Base-by-base conservation (phyloP, 179 eudicot species). In the Corrigiola litoralis region DNA sequence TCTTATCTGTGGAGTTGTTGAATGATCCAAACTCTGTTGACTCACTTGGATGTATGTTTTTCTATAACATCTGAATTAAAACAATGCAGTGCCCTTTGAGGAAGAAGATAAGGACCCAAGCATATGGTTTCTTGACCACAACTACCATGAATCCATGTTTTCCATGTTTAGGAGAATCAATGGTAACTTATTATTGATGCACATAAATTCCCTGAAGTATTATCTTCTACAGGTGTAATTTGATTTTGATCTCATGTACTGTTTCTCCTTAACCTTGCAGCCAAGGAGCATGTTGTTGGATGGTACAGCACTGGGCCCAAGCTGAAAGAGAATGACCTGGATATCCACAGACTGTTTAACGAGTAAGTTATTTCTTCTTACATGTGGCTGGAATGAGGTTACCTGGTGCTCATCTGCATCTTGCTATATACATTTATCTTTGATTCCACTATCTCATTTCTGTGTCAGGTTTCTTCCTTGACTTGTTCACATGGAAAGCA, bases 271-370 rank as follows among this genome's bases (percentile, higher is more conserved):
- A 4, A 23, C 29, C 63, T 76, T 58, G n/a, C 95, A 92, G 98
- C 97, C 4, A 92, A 90, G 85, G 98, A 92, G 87, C 98, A 92
- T 76, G 97, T 92, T 41, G 90, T 92, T 10, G 98, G 98, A 37
- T 92, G 98, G 98, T 92, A 92, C 68, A 92, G 98, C 80, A 92
- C 97, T 24, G 98, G 98, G 27, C 98, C 98, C 37, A 92, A 92
- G 77, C 79, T 92, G n/a, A 75, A 82, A 54, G 96, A 92, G 52
- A 92, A 90, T 77, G 98, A 92, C 69, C 77, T 92, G 24, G 89
- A 84, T 66, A 66, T 92, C 69, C 98, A 92, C 65, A 79, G 86
- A 42, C 72, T 90, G 53, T 90, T 92, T 58, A 84, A 72, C 20
- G 98, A 87, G 98, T 92, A 87, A 76, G 98, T 45, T 69, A 44